Conservation (phyloP, 1,284 basidiomycete species). For the Leccinum subrobustum region DNA sequence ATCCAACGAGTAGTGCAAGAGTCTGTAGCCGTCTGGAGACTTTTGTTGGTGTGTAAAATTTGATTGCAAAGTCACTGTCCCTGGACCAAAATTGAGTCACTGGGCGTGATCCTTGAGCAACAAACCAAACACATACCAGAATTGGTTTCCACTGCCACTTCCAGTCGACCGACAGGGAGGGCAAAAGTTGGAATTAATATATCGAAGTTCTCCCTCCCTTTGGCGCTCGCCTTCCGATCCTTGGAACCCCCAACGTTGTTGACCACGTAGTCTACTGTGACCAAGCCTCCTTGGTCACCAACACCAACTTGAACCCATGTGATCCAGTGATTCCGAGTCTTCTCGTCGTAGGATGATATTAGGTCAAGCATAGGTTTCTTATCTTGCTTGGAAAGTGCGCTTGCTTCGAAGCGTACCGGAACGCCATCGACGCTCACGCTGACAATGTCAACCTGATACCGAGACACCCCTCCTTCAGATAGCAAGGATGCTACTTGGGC, state of each 20-base stretch:
- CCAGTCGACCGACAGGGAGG: slow-evolving; percentile 60
- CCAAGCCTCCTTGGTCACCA: slow-evolving; percentile 47
- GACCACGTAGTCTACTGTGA: slow-evolving; percentile 66
- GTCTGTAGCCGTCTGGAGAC: slow-evolving; percentile 31
- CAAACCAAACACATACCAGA: slow-evolving; percentile 40
- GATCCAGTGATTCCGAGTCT: slow-evolving; percentile 54
- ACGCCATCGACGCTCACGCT: slow-evolving; percentile 63
- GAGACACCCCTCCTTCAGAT: slow-evolving; percentile 17
- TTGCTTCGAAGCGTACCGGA: slow-evolving; percentile 58
- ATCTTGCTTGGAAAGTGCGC: slow-evolving; percentile 40
- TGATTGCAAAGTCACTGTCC: slow-evolving; percentile 20
- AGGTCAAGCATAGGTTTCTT: slow-evolving; percentile 35
- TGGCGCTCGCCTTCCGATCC: slow-evolving; percentile 35
- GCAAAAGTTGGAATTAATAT: slow-evolving; percentile 67
- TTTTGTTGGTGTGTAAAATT: slow-evolving; percentile 30
- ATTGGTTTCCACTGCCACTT: slow-evolving; percentile 54
- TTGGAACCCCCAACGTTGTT: slow-evolving; percentile 23
- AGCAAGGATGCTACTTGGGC: slow-evolving; percentile 38
- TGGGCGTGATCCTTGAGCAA: neutral
- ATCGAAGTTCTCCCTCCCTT: slow-evolving; percentile 37
- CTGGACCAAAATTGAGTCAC: slow-evolving; percentile 17
- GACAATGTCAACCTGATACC: slow-evolving; percentile 52
- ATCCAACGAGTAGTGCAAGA: slow-evolving; percentile 55
- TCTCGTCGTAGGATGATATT: slow-evolving; percentile 46
- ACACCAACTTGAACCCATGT: slow-evolving; percentile 63